Evolutionary conservation across 805 yeast species (phyloP), one percentile per base, ranked within the genome.

Genomic region (Metschnikowia aberdeeniae): DNA sequence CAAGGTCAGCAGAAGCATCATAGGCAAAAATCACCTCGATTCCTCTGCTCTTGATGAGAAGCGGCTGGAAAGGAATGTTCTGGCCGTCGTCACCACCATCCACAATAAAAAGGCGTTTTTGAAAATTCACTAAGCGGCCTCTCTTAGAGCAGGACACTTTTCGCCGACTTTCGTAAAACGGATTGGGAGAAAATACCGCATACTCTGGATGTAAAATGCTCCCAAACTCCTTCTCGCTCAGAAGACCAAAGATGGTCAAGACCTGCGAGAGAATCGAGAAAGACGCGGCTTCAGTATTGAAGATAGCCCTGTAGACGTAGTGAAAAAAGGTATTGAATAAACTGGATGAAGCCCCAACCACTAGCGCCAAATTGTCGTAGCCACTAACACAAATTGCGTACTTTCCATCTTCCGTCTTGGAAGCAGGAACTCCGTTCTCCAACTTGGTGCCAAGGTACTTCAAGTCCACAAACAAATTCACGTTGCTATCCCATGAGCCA

Each of bases 281-380:
- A 1, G 54, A 45, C 34, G 37, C 44, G 10, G 35, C 43, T 12
- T 50, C 52, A 36, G 46, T 37, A 8, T 41, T 46, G 59, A 30
- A 63, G 13, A 69, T 58, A 31, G 61, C 38, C 40, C 70, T 63
- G 71, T 79, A 76, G 7, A 80, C 58, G 49, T 73, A 76, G 8
- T 76, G 58, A 43, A 81, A 67, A 0, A 79, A 43, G 5, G 54
- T 44, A 53, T 78, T 82, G 64, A 82, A 82, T 22, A 82, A 59
- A 0, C 85, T 78, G 0, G 87, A 81, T 0, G 86, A 80, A 0
- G 86, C 78, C 0, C 80, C 87, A 0, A 81, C 73, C 5, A 82
- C 67, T 51, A 80, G 81, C 0, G 82, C 82, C 32, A 76, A 66
- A 52, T 80, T 78, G 52, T 82, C 87, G 53, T 72, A 80, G 3